Evolutionary conservation across 2,329 filamentous ascomycete species (phyloP), one percentile per base, ranked within the genome.

Genomic region (Xylaria sp.): DNA sequence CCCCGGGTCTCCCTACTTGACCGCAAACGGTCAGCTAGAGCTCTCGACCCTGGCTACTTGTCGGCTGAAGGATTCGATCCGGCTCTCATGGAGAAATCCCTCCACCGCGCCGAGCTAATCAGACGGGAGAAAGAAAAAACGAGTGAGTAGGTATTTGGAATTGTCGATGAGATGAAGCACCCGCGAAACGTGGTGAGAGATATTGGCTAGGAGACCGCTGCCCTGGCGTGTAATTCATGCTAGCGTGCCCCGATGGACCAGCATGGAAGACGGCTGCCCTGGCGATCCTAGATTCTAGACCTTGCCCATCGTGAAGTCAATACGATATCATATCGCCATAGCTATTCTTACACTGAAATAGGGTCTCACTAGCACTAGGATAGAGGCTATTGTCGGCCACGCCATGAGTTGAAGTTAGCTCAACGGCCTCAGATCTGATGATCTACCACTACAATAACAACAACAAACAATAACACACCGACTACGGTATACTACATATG

Each of bases 201-300:
- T 53, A 57, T 55, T 61, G 55, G 55, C 55, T 35, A 21, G 60
- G 54, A 32, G 9, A 40, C 50, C 8, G 21, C 21, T 25, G 44
- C 40, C 57, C 40, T 55, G 60, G 60, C 60, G 63, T 57, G 60
- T 40, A 69, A 48, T 64, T 64, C 64, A 25, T 68, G 57, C 58
- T 68, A 68, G 60, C 68, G 64, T 47, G 57, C 37, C 37, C 23
- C 25, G 29, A 27, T 6, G n/a, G 53, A 23, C 48, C 60, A 18
- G 27, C 32, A 63, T 63, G 32, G 21, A 53, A 57, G 23, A 58
- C 44, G 59, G 61, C 54, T 60, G 66, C 62, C 69, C 69, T 70
- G 65, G 60, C 69, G 69, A 70, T 70, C 65, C 37, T 16, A n/a
- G n/a, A 68, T 60, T 69, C 68, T 69, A 67, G 68, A 66, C 23